phyloP scores from a whole-genome alignment of 1,284 basidiomycete species.

The Cryptococcus sp. region DNA sequence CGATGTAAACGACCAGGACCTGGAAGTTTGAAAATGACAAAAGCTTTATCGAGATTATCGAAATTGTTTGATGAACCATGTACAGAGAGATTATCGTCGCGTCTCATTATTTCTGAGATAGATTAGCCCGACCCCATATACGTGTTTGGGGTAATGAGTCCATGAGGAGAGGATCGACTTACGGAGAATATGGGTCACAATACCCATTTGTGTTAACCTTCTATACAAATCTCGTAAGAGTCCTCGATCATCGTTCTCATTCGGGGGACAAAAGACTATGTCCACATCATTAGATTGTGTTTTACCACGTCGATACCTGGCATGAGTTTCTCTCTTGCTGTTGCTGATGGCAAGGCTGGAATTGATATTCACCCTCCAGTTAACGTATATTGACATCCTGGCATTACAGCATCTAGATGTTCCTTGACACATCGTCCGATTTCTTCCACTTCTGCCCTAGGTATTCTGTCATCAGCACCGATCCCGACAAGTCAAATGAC shows the following conservation, averaged over 20 bases:
- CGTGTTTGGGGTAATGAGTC: not conserved
- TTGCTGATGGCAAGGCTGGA: not conserved
- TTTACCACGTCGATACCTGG: conserved; percentile 45
- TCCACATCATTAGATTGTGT: conserved; percentile 44
- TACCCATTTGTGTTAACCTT: conserved; percentile 28
- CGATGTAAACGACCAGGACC: conserved; percentile 28
- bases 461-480: conserved; percentile 27
- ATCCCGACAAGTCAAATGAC: not conserved
- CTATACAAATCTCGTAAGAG: conserved; percentile 31
- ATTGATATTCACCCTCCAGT: conserved; percentile 41
- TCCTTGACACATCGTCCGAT: conserved; percentile 39
- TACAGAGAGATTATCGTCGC: conserved; percentile 20
- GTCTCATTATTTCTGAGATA: conserved; percentile 34
- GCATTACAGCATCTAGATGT: conserved; percentile 34
- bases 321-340: not conserved
- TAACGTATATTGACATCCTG: conserved; percentile 39
- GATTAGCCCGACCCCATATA: too few species aligned
- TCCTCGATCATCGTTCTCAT: conserved; percentile 30
- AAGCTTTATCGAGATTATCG: conserved; percentile 48
- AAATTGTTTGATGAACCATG: conserved; percentile 41
- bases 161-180: conserved; percentile 13
- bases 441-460: conserved; percentile 40
- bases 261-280: conserved; percentile 41
- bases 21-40: conserved; percentile 38
- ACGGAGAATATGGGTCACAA: conserved; percentile 47